Base-by-base conservation (phyloP, 164 flowering plant species). In the Stephania yunnanensis region DNA sequence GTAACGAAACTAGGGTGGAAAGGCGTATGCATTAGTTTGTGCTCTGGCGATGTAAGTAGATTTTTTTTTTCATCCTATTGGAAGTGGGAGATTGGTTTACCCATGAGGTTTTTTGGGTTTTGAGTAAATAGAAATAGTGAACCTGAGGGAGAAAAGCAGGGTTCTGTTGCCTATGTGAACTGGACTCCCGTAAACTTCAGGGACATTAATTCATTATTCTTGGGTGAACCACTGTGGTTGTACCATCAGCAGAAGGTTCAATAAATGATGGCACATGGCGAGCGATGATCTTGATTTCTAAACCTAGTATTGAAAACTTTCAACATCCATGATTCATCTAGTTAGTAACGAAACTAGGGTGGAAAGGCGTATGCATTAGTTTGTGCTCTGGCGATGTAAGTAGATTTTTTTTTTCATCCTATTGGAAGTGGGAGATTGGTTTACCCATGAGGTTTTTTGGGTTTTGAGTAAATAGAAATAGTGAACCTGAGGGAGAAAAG, bases 61-160 rank as follows among this genome's bases (percentile, higher is more conserved):
- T 2, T 8, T 48, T 1, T 15, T 50, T 50, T 50, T 7, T 9
- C 55, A 50, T 50, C 11, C 55, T 50, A 61, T 61, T n/a, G 20
- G 8, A 58, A 5, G n/a, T n/a, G 20, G 66, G 20, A 17, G n/a
- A 17, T 58, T 17, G 4, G 64, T 58, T 58, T 2, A 36, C 42
- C 42, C 0, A 1, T 36, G 42, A 0, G 42, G 42, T 36, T 36
- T 2, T 36, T 1, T 1, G 42, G 42, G 42, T 4, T 36, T 36
- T 36, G 42, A 36, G 42, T 36, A 36, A 10, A 58, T 4, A 15
- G 20, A 15, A 19, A 15, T 6, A 6, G 6, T 46, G 22, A 36
- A 68, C 70, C 67, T 73, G 80, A 78, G 42, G 76, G 45, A 58
- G 19, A 70, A 78, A 76, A 73, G 76, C 82, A 76, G 76, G 71